Evolutionary conservation across 108 stramenopile genomes (phyloP), one percentile per base, ranked within the genome.

Genomic region (Schizochytrium sp.): DNA sequence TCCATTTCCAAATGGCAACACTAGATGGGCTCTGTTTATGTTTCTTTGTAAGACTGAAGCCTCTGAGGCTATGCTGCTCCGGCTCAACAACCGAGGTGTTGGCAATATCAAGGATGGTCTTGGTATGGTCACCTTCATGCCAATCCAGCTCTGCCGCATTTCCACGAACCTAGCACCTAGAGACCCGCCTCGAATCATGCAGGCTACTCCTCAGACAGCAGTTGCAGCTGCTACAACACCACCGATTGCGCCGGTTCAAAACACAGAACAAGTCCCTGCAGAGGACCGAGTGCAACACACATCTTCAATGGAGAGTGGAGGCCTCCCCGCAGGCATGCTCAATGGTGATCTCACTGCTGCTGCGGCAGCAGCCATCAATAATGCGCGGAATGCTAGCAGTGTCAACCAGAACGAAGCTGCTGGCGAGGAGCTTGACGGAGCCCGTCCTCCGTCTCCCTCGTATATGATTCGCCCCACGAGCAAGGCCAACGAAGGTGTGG

Each of bases 41-140:
- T 83, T 83, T 53, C 47, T 55, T 10, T 83, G 76, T 53, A 49
- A 55, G 50, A 55, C 76, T 10, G 53, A 83, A 38, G 55, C n/a
- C 3, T 47, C 76, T 10, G 76, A 83, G 76, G 28, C 49, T n/a
- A 55, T 49, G 50, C 76, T 83, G 7, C 28, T 49, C 38, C 76
- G 76, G 12, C 76, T 83, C 50, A 55, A 55, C 50, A 83, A 83
- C 55, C 76, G 47, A 47, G 76, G 76, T 53, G 53, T 83, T 5
- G 76, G 76, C 50, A 83, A 55, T 53, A 44, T 69, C 64, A 83
- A 83, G 76, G 76, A 83, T 40, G 76, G 76, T 3, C 47, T 83
- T 17, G 76, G 76, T 40, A 55, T 83, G 47, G 76, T 83, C 10
- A 7, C 13, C 76, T 55, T 83, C 28, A 38, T 40, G 17, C 76